Conservation (phyloP, 331 rosid species). For the Arachis monticola region DNA sequence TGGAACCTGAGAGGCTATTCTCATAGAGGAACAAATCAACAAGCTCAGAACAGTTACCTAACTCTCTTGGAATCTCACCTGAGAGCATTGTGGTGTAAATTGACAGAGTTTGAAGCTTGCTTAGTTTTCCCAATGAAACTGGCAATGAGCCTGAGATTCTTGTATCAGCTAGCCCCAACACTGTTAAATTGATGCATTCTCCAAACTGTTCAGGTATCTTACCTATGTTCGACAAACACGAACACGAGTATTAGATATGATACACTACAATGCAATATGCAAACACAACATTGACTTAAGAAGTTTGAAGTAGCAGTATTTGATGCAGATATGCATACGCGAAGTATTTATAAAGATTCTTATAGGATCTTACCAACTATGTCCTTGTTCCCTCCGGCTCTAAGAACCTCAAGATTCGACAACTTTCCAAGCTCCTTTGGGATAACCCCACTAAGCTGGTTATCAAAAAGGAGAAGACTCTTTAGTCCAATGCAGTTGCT, state of each 20-base stretch:
- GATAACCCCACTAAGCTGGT: constrained; percentile 59
- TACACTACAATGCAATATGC: no score
- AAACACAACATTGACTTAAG: no score
- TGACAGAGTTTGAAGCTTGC: constrained; percentile 72
- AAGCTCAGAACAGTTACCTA: constrained; percentile 93
- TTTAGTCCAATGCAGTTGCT: constrained; percentile 55
- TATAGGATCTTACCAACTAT: constrained; percentile 59
- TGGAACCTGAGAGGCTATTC: constrained; percentile 80
- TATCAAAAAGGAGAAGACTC: constrained; percentile 63
- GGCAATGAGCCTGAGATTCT: constrained; percentile 77
- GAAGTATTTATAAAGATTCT: no score
- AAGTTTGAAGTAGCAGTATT: no score
- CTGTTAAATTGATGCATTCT: constrained; percentile 74
- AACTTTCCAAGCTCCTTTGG: constrained; percentile 63
- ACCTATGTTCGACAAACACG: constrained; percentile 38
- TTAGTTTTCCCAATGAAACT: constrained; percentile 68
- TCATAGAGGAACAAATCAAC: constrained; percentile 79
- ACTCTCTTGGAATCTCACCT: constrained; percentile 81
- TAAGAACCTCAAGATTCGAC: constrained; percentile 58
- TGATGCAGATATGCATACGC: no score
- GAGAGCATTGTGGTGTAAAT: constrained; percentile 91
- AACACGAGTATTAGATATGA: no score
- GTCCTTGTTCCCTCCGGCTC: constrained; percentile 85
- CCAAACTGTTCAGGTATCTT: constrained; percentile 80
- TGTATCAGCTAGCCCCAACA: constrained; percentile 86